A percentile compares a stretch with the other conserved stretches of the same genome.
phyloP scores from a whole-genome alignment of 1,284 basidiomycete species.

The Cutaneotrichosporon cavernicola region DNA sequence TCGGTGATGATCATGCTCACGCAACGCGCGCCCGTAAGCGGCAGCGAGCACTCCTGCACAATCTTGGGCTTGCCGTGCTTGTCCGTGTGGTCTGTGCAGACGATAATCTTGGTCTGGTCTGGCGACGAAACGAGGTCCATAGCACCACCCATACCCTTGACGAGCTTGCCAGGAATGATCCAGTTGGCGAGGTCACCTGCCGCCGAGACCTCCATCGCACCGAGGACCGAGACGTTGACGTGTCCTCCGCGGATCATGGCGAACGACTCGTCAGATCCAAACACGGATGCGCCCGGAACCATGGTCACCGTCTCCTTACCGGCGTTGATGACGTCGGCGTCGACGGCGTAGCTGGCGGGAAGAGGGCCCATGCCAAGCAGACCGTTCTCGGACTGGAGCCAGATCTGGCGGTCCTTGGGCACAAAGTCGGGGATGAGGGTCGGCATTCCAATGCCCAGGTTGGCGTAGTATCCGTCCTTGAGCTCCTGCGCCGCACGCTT shows the following conservation, averaged over 20 bases:
- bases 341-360: slow-evolving; percentile 77
- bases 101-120: slow-evolving; percentile 66
- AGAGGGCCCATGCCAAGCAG: slow-evolving; percentile 94
- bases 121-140: slow-evolving; percentile 95
- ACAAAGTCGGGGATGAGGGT: slow-evolving; percentile 88
- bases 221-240: slow-evolving; percentile 86
- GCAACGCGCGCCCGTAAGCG: slow-evolving; percentile 79
- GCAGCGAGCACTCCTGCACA: slow-evolving; percentile 74
- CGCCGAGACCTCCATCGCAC: slow-evolving; percentile 85
- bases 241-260: slow-evolving; percentile 96
- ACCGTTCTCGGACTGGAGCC: slow-evolving; percentile 90
- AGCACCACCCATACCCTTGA: slow-evolving; percentile 89
- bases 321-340: slow-evolving; percentile 91
- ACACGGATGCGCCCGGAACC: slow-evolving; percentile 84
- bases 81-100: slow-evolving; percentile 24
- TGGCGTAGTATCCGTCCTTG: slow-evolving; percentile 79
- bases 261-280: slow-evolving; percentile 64
- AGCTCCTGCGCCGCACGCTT: slow-evolving; percentile 76
- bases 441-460: slow-evolving; percentile 79
- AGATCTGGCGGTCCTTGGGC: slow-evolving; percentile 72
- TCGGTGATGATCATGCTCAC: slow-evolving; percentile 92
- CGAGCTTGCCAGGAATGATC: slow-evolving; percentile 92
- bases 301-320: slow-evolving; percentile 94
- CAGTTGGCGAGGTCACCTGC: slow-evolving; percentile 91
- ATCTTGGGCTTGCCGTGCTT: slow-evolving; percentile 80